Base-by-base conservation (phyloP, 2,329 filamentous ascomycete species). In the Chaetoscypha palmicola region DNA sequence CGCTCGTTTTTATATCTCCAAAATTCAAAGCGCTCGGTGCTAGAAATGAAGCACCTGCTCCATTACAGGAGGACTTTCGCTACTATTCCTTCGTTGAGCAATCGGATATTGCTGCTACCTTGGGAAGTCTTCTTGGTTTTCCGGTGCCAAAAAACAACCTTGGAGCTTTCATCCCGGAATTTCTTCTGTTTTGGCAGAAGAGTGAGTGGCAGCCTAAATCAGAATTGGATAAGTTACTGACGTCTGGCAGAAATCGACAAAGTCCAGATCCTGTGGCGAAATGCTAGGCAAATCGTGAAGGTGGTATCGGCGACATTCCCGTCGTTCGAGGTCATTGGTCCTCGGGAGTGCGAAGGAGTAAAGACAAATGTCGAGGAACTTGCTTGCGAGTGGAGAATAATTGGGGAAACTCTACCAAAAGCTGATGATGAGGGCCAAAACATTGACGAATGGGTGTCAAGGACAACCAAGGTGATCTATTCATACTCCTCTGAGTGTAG, bases 1-100 rank as follows among this genome's bases (percentile, higher is more conserved):
- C 92, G 12, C 68, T 98, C 8, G 76, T 96, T 16, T 97, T 98
- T 62, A 77, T 94, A 51, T 92, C 89, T 2, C 89, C 91, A 0
- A 92, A 88, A 58, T 71, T 95, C 33, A 77, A 75, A 57, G 60
- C 66, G 1, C 67, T 89, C 5, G 70, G 72, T 2, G 52, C 62
- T 2, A 55, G 43, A 28, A 37, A 64, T 2, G 45, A 63, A 26
- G 67, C 69, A 30, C 89, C 90, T 0, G 66, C 76, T 3, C 64
- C 71, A 10, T 74, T 78, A 5, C 69, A 69, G 28, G 73, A 79
- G 14, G 81, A 92, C 49, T 94, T 94, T 53, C 77, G 85, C 47
- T 97, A 86, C 61, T 97, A 97, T 62, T 73, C 71, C 23, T 79
- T 71, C 43, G 78, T 97, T n/a, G 86, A 97, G 60, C 92, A 98